Evolutionary conservation across 768 basidiomycete genomes (phyloP), one percentile per base, ranked within the genome.

Genomic region (Rhodocollybia butyracea): DNA sequence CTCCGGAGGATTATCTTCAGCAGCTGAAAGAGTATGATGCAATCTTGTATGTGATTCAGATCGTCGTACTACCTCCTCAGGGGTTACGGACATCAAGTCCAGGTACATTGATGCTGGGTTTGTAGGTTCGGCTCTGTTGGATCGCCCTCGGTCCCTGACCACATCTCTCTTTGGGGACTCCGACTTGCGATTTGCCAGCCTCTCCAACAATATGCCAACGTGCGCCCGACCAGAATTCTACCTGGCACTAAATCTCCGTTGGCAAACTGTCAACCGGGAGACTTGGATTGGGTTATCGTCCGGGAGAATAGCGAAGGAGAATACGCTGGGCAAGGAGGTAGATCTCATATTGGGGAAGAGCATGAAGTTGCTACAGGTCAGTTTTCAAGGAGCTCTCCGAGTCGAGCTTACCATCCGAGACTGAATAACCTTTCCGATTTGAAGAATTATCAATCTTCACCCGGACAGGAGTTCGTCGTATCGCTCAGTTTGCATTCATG

Each of bases 281-380:
- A 69, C 13, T 75, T 81, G 46, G 78, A 83, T 63, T 82, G 80
- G 68, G 68, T 77, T 52, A 81, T 80, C 36, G 77, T 82, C 11
- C 70, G 81, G 42, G 81, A 83, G 64, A 83, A 83, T 60, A 78
- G 75, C 10, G 81, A 83, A 60, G 81, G 81, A 48, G 78, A 81
- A 61, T 82, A 80, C 62, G 76, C 77, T n/a, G 76, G 74, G 5
- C 75, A 79, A 58, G 67, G 79, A 62, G 67, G 80, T 54, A 60
- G 71, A 64, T 12, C 60, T 66, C 30, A 68, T 69, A 11, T 72
- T 68, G 57, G 48, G 46, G 12, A 67, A 66, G 6, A 59, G 57
- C 22, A 60, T 58, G 11, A 63, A 64, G 36, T 71, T 69, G 59
- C 60, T 68, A 24, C 71, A 61, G 5, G 55, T 56, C 34, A 29